Percentiles rank a stretch among this genome's conserved stretches.
Conservation (phyloP, 2,329 filamentous ascomycete species). For the Pseudogymnoascus verrucosus region DNA sequence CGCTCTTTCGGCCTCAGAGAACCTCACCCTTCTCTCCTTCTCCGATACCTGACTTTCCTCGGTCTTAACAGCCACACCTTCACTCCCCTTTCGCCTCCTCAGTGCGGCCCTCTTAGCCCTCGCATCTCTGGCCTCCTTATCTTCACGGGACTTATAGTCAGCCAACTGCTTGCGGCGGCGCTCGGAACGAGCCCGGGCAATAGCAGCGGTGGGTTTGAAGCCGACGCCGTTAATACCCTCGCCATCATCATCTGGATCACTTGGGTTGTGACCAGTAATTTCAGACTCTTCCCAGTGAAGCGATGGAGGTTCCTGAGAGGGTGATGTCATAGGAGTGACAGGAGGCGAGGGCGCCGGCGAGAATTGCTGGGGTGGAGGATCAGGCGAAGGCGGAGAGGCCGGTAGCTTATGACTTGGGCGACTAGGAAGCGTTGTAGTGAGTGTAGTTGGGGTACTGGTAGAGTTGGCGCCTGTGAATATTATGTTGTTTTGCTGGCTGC, state of each 20-base stretch:
- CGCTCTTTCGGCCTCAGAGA: conserved; percentile 18
- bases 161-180: conserved; percentile 53
- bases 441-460: neutral
- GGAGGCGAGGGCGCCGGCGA: neutral
- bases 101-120: conserved; percentile 47
- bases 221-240: conserved; percentile 61
- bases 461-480: neutral
- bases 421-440: conserved; percentile 11
- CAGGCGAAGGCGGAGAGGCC: conserved; percentile 14
- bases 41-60: conserved; percentile 17
- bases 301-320: conserved; percentile 38
- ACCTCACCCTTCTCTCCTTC: conserved; percentile 24
- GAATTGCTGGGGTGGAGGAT: conserved; percentile 15
- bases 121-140: conserved; percentile 53
- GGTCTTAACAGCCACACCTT: conserved; percentile 11
- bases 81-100: conserved; percentile 28
- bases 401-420: conserved; percentile 16
- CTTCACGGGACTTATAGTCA: conserved; percentile 54
- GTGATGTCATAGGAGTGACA: neutral
- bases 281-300: conserved; percentile 62
- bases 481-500: neutral
- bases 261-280: conserved; percentile 57
- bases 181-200: conserved; percentile 49
- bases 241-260: conserved; percentile 59
- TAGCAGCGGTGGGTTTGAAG: conserved; percentile 54